phyloP scores from a whole-genome alignment of 768 basidiomycete genomes.

The Sporobolomyces roseus region DNA sequence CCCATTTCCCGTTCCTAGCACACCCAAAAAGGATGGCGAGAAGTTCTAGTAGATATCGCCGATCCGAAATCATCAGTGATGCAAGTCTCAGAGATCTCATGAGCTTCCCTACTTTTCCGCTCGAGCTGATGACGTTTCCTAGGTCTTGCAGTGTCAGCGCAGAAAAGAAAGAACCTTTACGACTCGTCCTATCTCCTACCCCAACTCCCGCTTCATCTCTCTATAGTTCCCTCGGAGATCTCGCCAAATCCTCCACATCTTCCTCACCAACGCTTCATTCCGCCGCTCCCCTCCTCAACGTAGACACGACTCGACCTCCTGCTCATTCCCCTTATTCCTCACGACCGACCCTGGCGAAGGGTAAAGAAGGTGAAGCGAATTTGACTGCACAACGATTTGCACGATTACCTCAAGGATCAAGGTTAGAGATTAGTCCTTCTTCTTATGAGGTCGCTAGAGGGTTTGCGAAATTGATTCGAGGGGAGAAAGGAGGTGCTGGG shows the following conservation, averaged over 20 bases:
- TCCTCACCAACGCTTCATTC: neutral
- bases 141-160: slow-evolving; percentile 1
- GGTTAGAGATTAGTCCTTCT: slow-evolving; percentile 74
- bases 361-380: neutral
- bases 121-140: neutral
- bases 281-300: slow-evolving; percentile 17
- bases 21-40: slow-evolving; percentile 74
- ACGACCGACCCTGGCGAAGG: neutral
- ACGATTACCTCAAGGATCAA: slow-evolving; percentile 63
- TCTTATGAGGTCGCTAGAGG: slow-evolving; percentile 65
- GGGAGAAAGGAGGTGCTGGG: slow-evolving; percentile 53
- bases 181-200: slow-evolving; percentile 62
- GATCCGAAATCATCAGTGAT: slow-evolving; percentile 26
- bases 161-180: slow-evolving; percentile 52
- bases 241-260: neutral
- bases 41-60: slow-evolving; percentile 64
- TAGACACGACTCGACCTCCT: slow-evolving; percentile 29
- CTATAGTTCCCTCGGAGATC: slow-evolving; percentile 40
- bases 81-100: slow-evolving; percentile 3
- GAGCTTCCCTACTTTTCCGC: neutral
- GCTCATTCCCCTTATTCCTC: slow-evolving; percentile 44
- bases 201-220: slow-evolving; percentile 59
- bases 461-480: slow-evolving; percentile 62
- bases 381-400: slow-evolving; percentile 66
- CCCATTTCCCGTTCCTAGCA: slow-evolving; percentile 54